A percentile compares a stretch with the other conserved stretches of the same genome.
These are phyloP conservation scores for Coniochaeta sp. DNA, from an alignment of 2,329 filamentous ascomycete species.

Conservation along the genomic window DNA sequence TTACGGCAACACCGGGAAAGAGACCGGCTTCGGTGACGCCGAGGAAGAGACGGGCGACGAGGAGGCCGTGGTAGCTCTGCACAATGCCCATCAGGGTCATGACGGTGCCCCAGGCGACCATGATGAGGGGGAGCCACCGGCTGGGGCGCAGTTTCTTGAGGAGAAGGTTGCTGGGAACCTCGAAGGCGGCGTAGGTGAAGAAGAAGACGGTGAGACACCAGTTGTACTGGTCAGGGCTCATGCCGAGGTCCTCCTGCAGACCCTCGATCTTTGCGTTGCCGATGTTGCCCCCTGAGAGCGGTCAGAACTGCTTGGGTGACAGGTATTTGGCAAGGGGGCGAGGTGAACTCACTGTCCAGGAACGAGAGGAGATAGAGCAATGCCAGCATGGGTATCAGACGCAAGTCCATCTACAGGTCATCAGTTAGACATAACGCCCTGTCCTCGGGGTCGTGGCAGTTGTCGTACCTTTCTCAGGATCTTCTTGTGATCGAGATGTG, in stretches of 20 bases:
- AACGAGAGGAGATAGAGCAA: slow-evolving; percentile 62
- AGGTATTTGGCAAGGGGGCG: rapidly evolving
- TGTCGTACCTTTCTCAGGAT: slow-evolving; percentile 44
- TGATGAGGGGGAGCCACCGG: slow-evolving; percentile 69
- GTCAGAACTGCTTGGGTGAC: not conserved
- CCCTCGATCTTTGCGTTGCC: slow-evolving; percentile 60
- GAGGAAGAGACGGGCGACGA: slow-evolving; percentile 47
- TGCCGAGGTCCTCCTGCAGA: slow-evolving; percentile 41
- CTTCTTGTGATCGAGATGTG: slow-evolving; percentile 45
- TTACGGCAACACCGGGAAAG: slow-evolving; percentile 52
- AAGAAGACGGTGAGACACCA: slow-evolving; percentile 67
- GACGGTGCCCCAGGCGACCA: slow-evolving; percentile 50
- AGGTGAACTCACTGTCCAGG: slow-evolving; percentile 42
- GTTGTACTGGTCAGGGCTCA: slow-evolving; percentile 65
- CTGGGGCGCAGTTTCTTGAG: slow-evolving; percentile 68
- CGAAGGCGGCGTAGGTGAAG: slow-evolving; percentile 69
- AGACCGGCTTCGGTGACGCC: slow-evolving; percentile 61
- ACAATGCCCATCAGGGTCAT: slow-evolving; percentile 49
- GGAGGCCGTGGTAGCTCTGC: slow-evolving; percentile 35
- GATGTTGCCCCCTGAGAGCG: slow-evolving; percentile 45
- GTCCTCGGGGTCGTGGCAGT: too few relatives aligned
- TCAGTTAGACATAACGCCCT: not conserved
- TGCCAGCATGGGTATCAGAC: slow-evolving; percentile 55
- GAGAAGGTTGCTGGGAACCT: slow-evolving; percentile 69
- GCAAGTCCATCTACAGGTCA: slow-evolving; percentile 37